Conservation (phyloP, 2,329 filamentous ascomycete species). For the Fusarium chlamydosporum region DNA sequence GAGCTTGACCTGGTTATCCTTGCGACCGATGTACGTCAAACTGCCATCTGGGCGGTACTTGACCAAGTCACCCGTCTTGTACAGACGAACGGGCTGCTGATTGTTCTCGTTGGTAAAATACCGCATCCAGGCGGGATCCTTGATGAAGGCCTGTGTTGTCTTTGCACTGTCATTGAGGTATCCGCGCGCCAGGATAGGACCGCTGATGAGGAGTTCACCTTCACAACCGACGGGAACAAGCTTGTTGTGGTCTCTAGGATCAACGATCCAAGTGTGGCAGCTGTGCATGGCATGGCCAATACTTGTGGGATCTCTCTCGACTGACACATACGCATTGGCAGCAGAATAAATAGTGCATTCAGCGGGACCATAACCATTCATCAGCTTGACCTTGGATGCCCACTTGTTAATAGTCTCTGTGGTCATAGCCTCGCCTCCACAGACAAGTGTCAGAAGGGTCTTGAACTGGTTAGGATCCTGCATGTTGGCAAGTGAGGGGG, state of each 20-base stretch:
- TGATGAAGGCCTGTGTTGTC: slow-evolving; percentile 13
- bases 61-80: slow-evolving; percentile 65
- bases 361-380: slow-evolving; percentile 48
- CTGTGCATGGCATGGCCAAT: slow-evolving; percentile 24
- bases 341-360: slow-evolving; percentile 39
- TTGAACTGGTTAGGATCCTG: slow-evolving; percentile 39
- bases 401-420: slow-evolving; percentile 36
- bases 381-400: slow-evolving; percentile 35
- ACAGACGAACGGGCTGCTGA: slow-evolving; percentile 40
- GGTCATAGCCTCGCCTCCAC: slow-evolving; percentile 42
- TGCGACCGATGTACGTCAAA: slow-evolving; percentile 64
- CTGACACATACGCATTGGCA: slow-evolving; percentile 6
- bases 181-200: slow-evolving; percentile 29
- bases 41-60: slow-evolving; percentile 58
- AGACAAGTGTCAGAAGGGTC: slow-evolving; percentile 34
- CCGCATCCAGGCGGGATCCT: slow-evolving; percentile 20
- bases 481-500: slow-evolving; percentile 46
- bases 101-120: not conserved
- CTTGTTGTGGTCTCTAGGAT: slow-evolving; percentile 34
- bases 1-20: slow-evolving; percentile 54
- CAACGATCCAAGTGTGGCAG: slow-evolving; percentile 39
- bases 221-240: slow-evolving; percentile 37
- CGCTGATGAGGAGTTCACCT: slow-evolving; percentile 43
- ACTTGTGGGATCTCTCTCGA: slow-evolving; percentile 9
- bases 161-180: slow-evolving; percentile 18